A percentile compares a stretch with the other conserved stretches of the same genome.
Evolutionary conservation across 164 flowering plant species (phyloP).

Genomic region (Liquidambar formosana): DNA sequence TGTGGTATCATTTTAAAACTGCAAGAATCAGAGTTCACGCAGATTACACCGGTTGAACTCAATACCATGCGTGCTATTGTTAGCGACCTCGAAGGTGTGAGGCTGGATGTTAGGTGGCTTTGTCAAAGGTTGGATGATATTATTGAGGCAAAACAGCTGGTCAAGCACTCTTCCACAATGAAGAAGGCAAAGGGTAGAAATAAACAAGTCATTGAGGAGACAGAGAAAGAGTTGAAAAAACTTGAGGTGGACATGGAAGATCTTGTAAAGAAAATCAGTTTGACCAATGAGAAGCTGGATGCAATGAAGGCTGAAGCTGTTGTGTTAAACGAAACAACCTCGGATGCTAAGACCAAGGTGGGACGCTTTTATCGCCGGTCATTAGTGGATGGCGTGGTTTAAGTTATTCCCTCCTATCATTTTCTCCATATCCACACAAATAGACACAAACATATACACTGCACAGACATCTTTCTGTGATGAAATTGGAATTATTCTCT

Average conservation of each 20-base stretch:
- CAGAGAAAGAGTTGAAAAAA: background rate
- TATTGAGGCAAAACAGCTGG: slow-evolving; percentile 3
- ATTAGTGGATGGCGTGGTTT: background rate
- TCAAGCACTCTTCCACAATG: slow-evolving; percentile 2
- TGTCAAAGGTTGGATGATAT: slow-evolving; percentile 9
- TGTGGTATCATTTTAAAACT: background rate
- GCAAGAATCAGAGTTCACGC: background rate
- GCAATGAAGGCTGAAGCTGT: background rate
- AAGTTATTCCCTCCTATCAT: background rate
- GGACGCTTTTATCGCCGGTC: background rate
- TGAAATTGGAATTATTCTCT: too few species aligned
- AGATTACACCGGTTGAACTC: background rate
- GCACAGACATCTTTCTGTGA: too few species aligned
- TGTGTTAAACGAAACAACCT: background rate
- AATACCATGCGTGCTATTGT: background rate
- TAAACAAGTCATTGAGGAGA: slow-evolving; percentile 3
- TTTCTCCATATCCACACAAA: background rate
- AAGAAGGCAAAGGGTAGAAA: slow-evolving; percentile 1
- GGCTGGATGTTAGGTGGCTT: slow-evolving; percentile 16
- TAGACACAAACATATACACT: too few species aligned
- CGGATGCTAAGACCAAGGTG: background rate
- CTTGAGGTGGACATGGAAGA: too few species aligned
- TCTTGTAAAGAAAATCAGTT: background rate
- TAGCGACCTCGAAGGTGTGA: background rate
- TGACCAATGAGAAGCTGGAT: background rate